Base-by-base conservation (phyloP, 163 green algal genomes). In the Scenedesmus sp. region DNA sequence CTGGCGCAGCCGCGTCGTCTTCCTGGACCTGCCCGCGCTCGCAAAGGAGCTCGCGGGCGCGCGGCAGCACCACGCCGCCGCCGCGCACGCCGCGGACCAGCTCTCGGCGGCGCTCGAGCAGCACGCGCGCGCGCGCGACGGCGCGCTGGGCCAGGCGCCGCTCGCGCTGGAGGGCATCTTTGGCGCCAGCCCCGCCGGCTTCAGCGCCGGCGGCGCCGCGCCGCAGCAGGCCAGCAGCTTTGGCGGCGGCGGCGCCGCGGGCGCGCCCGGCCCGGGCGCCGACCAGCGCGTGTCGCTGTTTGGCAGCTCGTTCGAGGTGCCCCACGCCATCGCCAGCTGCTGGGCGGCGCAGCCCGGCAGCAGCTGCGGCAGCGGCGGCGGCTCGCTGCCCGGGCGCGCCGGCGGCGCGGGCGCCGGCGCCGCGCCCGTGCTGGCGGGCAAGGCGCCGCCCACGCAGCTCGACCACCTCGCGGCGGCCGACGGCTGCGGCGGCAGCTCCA, bases 271-370 rank as follows among this genome's bases (percentile, higher is more conserved):
- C 31, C 4, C 24, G 3, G 29, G 58, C 26, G 69, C 24, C 44
- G 36, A 36, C 42, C 18, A 26, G 42, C 26, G 34, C 9, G n/a
- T 66, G 15, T 67, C 69, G 17, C 69, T 77, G 69, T 77, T 77
- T 77, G 69, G 69, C 33, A 29, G 69, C 22, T 77, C 69, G 0
- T 77, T 77, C 13, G 69, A 77, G 33, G 69, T 77, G 2, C 69
- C 69, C 18, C 69, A 77, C 24, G 69, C 69, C 20, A 67, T 77
- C 24, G 69, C 69, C 1, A 77, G 69, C 54, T 77, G 69, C 54
- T 77, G 69, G 69, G 69, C 69, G 22, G 51, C 18, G 22, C n/a
- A n/a, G n/a, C 18, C n/a, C 20, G 3, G 50, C n/a, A 53, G 62
- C 42, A 77, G 54, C 69, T 77, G 24, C 22, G 54, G 69, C 53